These are phyloP conservation scores for Stylosanthes scabra DNA, from an alignment of 331 rosid species.

Conservation along the genomic window DNA sequence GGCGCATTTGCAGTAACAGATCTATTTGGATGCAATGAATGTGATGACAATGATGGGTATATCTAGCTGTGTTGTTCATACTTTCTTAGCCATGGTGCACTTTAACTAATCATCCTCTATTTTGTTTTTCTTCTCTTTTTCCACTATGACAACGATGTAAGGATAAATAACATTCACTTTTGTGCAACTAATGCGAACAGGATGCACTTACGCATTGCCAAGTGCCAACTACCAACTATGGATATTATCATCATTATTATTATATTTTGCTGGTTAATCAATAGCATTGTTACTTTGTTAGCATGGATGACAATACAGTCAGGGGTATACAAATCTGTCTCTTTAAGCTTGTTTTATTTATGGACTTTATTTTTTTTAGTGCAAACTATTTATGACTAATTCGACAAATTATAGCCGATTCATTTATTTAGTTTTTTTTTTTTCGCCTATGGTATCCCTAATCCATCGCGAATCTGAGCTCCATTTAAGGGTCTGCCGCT, in stretches of 20 bases:
- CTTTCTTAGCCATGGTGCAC: neutral
- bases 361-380: no score
- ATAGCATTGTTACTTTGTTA: no score
- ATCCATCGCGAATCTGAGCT: no score
- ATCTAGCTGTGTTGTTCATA: neutral
- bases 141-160: constrained; percentile 8
- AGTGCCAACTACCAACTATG: neutral
- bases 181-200: constrained; percentile 4
- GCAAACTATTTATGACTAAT: no score
- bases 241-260: neutral
- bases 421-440: no score
- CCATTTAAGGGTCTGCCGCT: no score
- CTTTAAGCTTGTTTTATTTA: no score
- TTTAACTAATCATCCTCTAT: constrained; percentile 6
- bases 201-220: constrained; percentile 8
- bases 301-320: no score
- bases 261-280: no score
- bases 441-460: no score
- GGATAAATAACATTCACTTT: neutral
- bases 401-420: no score
- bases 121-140: neutral
- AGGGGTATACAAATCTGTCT: no score
- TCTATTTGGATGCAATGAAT: neutral
- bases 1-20: constrained; percentile 3
- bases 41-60: constrained; percentile 6